A percentile compares a stretch with the other conserved stretches of the same genome.
These are phyloP conservation scores for Arthrobotrys conoides DNA, from an alignment of 2,329 filamentous ascomycete species.

Conservation along the genomic window DNA sequence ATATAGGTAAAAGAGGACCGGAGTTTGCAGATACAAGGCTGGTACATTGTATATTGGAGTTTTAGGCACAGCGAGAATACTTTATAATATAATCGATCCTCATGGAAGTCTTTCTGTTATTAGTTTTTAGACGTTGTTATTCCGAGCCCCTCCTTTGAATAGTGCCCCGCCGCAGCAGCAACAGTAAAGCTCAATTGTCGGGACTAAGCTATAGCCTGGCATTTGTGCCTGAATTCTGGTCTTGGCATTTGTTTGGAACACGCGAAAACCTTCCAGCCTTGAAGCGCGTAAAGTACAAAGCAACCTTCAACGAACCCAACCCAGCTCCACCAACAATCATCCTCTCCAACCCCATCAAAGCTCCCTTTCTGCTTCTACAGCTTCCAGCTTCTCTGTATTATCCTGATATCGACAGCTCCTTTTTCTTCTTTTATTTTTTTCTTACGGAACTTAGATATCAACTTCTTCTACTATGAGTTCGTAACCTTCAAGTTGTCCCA, in stretches of 20 bases:
- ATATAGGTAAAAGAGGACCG: conserved; percentile 27
- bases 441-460: not conserved
- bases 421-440: not conserved
- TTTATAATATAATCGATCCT: conserved; percentile 3
- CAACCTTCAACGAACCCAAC: conserved; percentile 21
- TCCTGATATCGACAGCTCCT: not conserved
- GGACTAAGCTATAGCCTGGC: not conserved
- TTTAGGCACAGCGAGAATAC: conserved; percentile 24
- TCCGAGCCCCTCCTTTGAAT: conserved; percentile 4
- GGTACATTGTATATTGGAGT: conserved; percentile 39
- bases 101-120: not conserved
- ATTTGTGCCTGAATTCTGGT: conserved; percentile 7
- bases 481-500: not conserved
- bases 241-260: conserved; percentile 59
- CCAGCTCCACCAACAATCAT: not conserved
- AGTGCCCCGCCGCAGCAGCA: conserved; percentile 6
- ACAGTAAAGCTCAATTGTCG: not conserved
- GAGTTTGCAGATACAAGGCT: conserved; percentile 42
- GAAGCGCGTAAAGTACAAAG: conserved; percentile 55
- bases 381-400: not conserved
- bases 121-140: not conserved
- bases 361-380: not conserved
- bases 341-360: not conserved
- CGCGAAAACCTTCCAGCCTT: conserved; percentile 47
- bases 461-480: conserved; percentile 35